phyloP scores from a whole-genome alignment of 2,329 filamentous ascomycete genomes.

The Aureobasidium sp. region DNA sequence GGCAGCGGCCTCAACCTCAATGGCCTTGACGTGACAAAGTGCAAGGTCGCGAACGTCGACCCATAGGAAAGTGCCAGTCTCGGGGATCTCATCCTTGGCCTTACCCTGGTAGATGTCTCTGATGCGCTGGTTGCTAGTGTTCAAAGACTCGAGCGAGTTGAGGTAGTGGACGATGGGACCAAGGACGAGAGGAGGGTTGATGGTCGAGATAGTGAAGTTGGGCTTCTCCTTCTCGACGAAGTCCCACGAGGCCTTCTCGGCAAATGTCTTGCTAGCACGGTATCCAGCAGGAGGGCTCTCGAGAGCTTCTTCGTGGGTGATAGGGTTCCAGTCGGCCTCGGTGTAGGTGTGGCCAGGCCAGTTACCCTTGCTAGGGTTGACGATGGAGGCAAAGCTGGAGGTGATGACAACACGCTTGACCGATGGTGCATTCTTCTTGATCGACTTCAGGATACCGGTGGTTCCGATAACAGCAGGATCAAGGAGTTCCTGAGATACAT shows the following conservation, averaged over 20 bases:
- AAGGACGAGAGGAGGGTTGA: conserved; percentile 43
- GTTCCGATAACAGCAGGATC: conserved; percentile 57
- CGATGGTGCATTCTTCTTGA: conserved; percentile 51
- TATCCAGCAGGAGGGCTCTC: conserved; percentile 37
- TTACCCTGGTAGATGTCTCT: conserved; percentile 56
- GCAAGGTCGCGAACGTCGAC: conserved; percentile 49
- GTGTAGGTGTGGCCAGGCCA: conserved; percentile 42
- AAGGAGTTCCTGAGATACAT: conserved; percentile 34
- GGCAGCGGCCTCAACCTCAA: conserved; percentile 46
- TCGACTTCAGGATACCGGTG: conserved; percentile 51
- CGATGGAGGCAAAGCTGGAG: conserved; percentile 60
- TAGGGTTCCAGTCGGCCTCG: conserved; percentile 49
- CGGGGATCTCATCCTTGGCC: conserved; percentile 47
- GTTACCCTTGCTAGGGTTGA: conserved; percentile 46
- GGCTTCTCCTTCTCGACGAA: conserved; percentile 44
- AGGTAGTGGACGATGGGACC: conserved; percentile 50
- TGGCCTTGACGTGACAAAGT: conserved; percentile 52
- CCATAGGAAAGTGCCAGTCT: conserved; percentile 46
- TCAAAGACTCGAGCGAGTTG: conserved; percentile 53
- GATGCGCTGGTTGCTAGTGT: conserved; percentile 64
- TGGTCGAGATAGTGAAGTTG: conserved; percentile 39
- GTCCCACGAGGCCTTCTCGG: conserved; percentile 45
- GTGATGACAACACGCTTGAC: conserved; percentile 69
- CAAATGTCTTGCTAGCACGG: conserved; percentile 53
- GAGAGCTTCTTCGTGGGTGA: conserved; percentile 42